Evolutionary conservation across 768 basidiomycete genomes (phyloP).

Genomic region (Tricholoma matsutake): DNA sequence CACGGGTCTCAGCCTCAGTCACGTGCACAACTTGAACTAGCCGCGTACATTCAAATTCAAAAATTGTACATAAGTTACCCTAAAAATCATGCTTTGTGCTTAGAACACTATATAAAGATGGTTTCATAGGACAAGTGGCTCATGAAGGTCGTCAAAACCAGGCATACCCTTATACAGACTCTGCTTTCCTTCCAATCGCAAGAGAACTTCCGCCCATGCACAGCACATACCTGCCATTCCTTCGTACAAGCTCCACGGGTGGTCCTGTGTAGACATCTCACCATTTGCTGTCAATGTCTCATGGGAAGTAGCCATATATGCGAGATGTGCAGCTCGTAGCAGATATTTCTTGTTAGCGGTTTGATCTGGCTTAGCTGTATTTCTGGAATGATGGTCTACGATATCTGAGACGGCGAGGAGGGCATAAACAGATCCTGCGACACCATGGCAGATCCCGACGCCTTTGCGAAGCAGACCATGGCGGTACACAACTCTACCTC

Average conservation of each 20-base stretch:
- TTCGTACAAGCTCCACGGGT: constrained; percentile 55
- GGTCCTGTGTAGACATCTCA: constrained; percentile 46
- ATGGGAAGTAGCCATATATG: constrained; percentile 39
- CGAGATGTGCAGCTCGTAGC: constrained; percentile 42
- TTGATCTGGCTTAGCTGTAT: background rate
- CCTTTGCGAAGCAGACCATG: constrained; percentile 53
- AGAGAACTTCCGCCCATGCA: constrained; percentile 48
- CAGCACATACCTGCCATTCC: constrained; percentile 58
- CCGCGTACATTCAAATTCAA: too few species aligned
- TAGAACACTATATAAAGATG: too few species aligned
- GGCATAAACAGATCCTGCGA: constrained; percentile 51
- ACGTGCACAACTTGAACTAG: too few species aligned
- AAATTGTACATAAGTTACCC: too few species aligned
- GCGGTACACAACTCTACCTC: constrained; percentile 42
- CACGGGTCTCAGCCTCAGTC: too few species aligned
- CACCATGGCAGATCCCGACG: constrained; percentile 58
- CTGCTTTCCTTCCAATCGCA: constrained; percentile 22
- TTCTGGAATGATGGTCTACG: constrained; percentile 28
- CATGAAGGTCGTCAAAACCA: constrained; percentile 37
- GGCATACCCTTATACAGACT: constrained; percentile 30
- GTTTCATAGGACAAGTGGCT: background rate
- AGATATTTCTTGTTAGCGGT: constrained; percentile 9
- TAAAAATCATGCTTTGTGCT: too few species aligned
- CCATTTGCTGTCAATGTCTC: constrained; percentile 31
- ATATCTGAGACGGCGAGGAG: constrained; percentile 46